Conservation (phyloP, 352 stramenopile genomes). For the Globisporangium uncinulatum region DNA sequence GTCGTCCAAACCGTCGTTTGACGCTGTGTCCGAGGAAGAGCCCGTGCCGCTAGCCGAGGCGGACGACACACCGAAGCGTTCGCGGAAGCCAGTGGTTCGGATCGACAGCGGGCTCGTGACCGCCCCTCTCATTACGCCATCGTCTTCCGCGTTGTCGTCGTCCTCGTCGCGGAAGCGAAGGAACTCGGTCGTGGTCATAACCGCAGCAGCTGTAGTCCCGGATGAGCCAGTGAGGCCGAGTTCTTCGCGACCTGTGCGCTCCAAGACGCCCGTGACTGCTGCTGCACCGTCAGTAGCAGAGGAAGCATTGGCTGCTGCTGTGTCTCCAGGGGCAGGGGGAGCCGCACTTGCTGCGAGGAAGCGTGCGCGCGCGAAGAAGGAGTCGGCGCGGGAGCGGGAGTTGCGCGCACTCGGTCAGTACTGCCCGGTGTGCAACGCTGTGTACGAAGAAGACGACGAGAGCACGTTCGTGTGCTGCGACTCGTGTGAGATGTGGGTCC, state of each 20-base stretch:
- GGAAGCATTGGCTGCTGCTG: conserved; percentile 1
- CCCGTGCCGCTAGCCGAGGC: not conserved
- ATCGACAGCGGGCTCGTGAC: not conserved
- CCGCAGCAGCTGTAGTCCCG: not conserved
- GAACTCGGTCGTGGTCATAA: conserved; percentile 8
- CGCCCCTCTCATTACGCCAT: not conserved
- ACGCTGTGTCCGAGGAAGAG: conserved; percentile 5
- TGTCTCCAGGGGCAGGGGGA: conserved; percentile 1
- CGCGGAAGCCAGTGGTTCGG: conserved; percentile 7
- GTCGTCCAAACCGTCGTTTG: conserved; percentile 9
- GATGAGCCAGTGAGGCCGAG: conserved; percentile 1
- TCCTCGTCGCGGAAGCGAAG: conserved; percentile 25
- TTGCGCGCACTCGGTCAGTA: conserved; percentile 77
- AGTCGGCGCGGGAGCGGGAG: conserved; percentile 65
- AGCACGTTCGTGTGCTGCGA: conserved; percentile 87
- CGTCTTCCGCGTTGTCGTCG: conserved; percentile 2
- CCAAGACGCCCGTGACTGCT: not conserved
- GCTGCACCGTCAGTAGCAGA: not conserved
- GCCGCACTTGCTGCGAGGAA: conserved; percentile 24
- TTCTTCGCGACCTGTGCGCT: conserved; percentile 2
- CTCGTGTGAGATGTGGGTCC: conserved; percentile 86
- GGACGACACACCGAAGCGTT: conserved; percentile 1
- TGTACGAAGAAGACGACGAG: conserved; percentile 83
- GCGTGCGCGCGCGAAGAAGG: conserved; percentile 53
- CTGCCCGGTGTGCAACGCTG: conserved; percentile 80